Percentiles rank a stretch among this genome's conserved stretches.
These are phyloP conservation scores for Bipolaris gigantea DNA, from an alignment of 2,329 filamentous ascomycete genomes.

Conservation along the genomic window DNA sequence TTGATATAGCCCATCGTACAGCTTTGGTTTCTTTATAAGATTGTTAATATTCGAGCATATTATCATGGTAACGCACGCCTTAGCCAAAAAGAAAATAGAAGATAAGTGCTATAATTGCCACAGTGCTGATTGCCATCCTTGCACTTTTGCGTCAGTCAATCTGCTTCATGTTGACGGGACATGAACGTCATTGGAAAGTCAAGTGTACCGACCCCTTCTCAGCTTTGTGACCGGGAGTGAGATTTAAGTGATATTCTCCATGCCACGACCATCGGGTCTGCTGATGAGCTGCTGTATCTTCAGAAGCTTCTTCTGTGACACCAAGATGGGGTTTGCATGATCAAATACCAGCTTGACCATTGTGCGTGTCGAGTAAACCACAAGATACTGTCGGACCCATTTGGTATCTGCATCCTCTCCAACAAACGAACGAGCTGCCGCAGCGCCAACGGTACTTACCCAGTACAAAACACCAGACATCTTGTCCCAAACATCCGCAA, in stretches of 20 bases:
- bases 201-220: too few species aligned
- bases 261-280: background rate
- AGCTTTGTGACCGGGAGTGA: too few species aligned
- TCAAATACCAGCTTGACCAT: conserved; percentile 33
- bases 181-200: too few species aligned
- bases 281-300: conserved; percentile 34
- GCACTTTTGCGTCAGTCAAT: background rate
- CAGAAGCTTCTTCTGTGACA: conserved; percentile 30
- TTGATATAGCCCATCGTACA: too few species aligned
- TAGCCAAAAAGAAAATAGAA: too few species aligned
- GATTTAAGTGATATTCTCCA: background rate
- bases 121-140: too few species aligned
- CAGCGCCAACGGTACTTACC: conserved; percentile 36
- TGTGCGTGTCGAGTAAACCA: conserved; percentile 32
- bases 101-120: too few species aligned
- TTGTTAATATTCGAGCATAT: too few species aligned
- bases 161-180: too few species aligned
- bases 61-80: too few species aligned
- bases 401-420: conserved; percentile 1
- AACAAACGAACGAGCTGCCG: conserved; percentile 27
- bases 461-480: conserved; percentile 43
- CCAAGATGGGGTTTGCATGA: conserved; percentile 30
- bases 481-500: conserved; percentile 33
- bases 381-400: conserved; percentile 33
- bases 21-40: too few species aligned